Base-by-base conservation (phyloP, 306 rosid species). In the Dalbergia cultrata region DNA sequence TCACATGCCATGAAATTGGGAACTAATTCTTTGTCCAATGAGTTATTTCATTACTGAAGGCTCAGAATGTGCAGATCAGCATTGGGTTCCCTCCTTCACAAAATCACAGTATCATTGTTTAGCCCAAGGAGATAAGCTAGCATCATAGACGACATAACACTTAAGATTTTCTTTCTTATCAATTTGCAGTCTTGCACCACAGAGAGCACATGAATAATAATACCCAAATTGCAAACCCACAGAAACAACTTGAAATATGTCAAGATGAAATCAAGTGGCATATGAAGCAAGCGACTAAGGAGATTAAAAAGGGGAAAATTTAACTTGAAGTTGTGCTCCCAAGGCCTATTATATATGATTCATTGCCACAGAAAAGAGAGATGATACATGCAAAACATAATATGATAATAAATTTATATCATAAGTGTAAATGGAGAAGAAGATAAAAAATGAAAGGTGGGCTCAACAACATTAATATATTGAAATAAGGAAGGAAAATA, bases 1-100 rank as follows among this genome's bases (percentile, higher is more conserved):
- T 88, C 89, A 81, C 89, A 85, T 79, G 90, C 77, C 85, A 78
- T 62, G 41, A 67, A 72, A 66, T 52, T 58, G 58, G 75, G 76
- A 79, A 76, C 57, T 52, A 59, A 64, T 71, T 67, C 43, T 81
- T 56, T 59, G 18, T 65, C 80, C 70, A 68, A 50, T 34, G 18
- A 16, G 74, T 67, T 39, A 17, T 65, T 79, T 79, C 72, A 58
- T 78, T 53, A 67, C 77, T 37, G 37, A 60, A 16, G 75, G 18
- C 57, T 62, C 83, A 72, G 67, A 78, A 10, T 72, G 72, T 72
- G 63, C 76, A 72, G 44, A 81, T 60, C 77, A 83, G 69, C 74
- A 67, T 81, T 70, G 54, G 67, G 58, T 70, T 49, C 69, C 52
- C 75, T 69, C 54, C 67, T 73, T 82, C 74, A 31, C 52, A 65